phyloP scores from a whole-genome alignment of 257 asterid species.

The Gentiana dahurica region DNA sequence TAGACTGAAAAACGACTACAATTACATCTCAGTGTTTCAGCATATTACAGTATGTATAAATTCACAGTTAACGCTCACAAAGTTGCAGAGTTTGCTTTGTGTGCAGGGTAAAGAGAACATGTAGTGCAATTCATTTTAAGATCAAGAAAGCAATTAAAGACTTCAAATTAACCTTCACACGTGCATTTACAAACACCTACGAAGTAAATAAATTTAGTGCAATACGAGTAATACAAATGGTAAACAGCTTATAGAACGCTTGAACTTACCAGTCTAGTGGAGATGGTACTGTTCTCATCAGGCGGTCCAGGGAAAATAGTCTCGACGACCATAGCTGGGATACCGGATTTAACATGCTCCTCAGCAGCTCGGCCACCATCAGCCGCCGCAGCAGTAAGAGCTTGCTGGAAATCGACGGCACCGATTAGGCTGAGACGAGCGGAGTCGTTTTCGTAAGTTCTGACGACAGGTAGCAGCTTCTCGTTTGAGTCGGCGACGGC shows the following conservation, averaged over 20 bases:
- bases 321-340: conserved; percentile 69
- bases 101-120: too few species aligned
- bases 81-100: too few species aligned
- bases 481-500: conserved; percentile 41
- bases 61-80: too few species aligned
- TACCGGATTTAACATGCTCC: conserved; percentile 50
- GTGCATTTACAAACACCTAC: too few species aligned
- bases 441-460: conserved; percentile 70
- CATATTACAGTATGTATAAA: too few species aligned
- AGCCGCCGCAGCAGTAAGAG: conserved; percentile 88
- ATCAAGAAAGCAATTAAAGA: too few species aligned
- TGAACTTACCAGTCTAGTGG: conserved; percentile 63
- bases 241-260: not conserved
- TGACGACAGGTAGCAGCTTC: conserved; percentile 38
- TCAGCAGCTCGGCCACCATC: conserved; percentile 81
- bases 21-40: too few species aligned
- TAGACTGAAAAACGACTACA: too few species aligned
- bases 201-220: too few species aligned
- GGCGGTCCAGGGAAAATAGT: conserved; percentile 58
- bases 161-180: too few species aligned
- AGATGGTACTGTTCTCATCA: conserved; percentile 49
- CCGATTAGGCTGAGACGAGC: conserved; percentile 69
- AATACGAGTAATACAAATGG: too few species aligned
- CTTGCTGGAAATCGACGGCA: conserved; percentile 67
- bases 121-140: too few species aligned